Conservation (phyloP, 2,329 filamentous ascomycete species). For the Colletotrichum somersetense region DNA sequence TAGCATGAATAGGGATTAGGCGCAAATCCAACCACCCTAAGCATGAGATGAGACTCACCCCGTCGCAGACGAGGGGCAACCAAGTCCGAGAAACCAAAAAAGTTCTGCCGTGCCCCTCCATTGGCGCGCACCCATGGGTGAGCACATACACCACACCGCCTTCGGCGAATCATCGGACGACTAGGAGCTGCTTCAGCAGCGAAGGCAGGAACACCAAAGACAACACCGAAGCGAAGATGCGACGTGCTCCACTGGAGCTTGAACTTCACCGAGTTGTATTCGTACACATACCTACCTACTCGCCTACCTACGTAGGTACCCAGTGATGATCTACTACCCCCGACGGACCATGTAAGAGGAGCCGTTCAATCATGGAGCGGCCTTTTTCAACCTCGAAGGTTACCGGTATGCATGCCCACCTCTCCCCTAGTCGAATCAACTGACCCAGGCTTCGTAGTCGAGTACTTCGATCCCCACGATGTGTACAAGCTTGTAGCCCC, state of each 20-base stretch:
- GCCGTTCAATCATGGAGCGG: constrained; percentile 70
- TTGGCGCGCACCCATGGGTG: not conserved
- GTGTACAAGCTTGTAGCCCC: constrained; percentile 86
- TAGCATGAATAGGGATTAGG: not conserved
- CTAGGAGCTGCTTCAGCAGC: not conserved
- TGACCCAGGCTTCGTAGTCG: constrained; percentile 69
- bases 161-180: constrained; percentile 24
- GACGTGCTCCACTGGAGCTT: constrained; percentile 26
- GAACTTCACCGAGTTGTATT: constrained; percentile 20
- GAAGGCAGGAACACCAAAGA: not conserved
- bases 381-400: constrained; percentile 81
- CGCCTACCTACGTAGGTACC: no score
- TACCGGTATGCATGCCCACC: constrained; percentile 67
- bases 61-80: constrained; percentile 16
- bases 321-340: not conserved
- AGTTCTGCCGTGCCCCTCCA: constrained; percentile 46
- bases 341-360: constrained; percentile 40
- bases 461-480: constrained; percentile 94
- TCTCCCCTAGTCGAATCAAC: constrained; percentile 7
- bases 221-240: no score
- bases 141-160: constrained; percentile 18
- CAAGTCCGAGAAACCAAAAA: constrained; percentile 39
- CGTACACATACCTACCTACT: no score
- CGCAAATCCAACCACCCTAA: not conserved
- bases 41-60: not conserved